Conservation (phyloP, 768 basidiomycete genomes). For the Jaapia argillacea region DNA sequence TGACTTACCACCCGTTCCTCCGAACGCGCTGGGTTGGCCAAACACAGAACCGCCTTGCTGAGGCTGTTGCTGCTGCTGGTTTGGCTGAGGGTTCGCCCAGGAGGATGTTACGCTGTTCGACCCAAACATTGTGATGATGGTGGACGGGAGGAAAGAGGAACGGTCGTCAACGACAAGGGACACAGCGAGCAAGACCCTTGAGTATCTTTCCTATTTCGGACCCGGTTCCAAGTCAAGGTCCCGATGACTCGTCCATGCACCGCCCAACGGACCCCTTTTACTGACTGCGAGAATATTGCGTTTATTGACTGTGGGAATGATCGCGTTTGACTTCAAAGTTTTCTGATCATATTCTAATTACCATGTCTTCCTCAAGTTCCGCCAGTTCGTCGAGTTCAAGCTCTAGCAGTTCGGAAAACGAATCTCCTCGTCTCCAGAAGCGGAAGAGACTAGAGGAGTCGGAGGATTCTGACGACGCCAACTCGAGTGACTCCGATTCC, state of each 20-base stretch:
- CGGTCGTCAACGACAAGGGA: too few species aligned
- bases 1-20: slow-evolving; percentile 57
- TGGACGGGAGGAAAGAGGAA: too few species aligned
- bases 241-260: too few species aligned
- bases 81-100: slow-evolving; percentile 61
- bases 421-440: slow-evolving; percentile 9
- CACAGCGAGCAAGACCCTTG: too few species aligned
- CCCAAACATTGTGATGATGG: slow-evolving; percentile 45
- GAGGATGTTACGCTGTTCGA: slow-evolving; percentile 40
- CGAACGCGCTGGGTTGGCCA: slow-evolving; percentile 63
- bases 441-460: slow-evolving; percentile 2
- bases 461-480: slow-evolving; percentile 3
- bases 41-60: slow-evolving; percentile 44
- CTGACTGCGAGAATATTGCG: too few species aligned
- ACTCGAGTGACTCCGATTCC: slow-evolving; percentile 8
- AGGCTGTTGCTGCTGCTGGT: slow-evolving; percentile 52
- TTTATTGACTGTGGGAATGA: too few species aligned
- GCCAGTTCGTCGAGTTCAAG: slow-evolving; percentile 3
- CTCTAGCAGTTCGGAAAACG: slow-evolving; percentile 7
- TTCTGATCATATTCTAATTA: too few species aligned
- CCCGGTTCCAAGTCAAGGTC: too few species aligned
- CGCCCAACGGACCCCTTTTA: too few species aligned
- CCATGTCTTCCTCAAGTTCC: too few species aligned
- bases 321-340: too few species aligned
- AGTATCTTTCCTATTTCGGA: too few species aligned